Percentiles rank a stretch among this genome's conserved stretches.
Evolutionary conservation across 306 rosid species (phyloP).

Genomic region (Rubus idaeus): DNA sequence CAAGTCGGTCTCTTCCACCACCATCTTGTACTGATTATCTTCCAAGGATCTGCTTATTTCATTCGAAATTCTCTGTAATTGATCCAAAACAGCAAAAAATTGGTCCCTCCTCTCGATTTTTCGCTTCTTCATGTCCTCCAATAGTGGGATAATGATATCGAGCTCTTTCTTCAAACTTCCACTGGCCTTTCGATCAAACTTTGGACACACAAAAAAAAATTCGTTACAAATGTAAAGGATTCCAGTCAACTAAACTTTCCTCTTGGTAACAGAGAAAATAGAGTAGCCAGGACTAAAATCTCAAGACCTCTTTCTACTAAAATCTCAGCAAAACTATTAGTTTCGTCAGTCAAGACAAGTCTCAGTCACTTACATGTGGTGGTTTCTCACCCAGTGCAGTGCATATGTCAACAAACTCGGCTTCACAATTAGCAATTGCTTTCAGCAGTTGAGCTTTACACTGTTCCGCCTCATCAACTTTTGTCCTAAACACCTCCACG

Average conservation of each 20-base stretch:
- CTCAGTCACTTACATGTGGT: slow-evolving; percentile 32
- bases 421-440: slow-evolving; percentile 50
- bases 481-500: slow-evolving; percentile 47
- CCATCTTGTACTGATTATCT: slow-evolving; percentile 28
- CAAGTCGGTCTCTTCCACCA: slow-evolving; percentile 53
- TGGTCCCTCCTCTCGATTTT: slow-evolving; percentile 57
- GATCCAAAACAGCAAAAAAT: slow-evolving; percentile 46
- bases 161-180: slow-evolving; percentile 60
- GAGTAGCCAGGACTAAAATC: neutral
- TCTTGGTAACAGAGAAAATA: no score
- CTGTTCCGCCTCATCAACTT: slow-evolving; percentile 56
- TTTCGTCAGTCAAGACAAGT: slow-evolving; percentile 21
- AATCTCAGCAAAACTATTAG: neutral
- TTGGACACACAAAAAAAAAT: slow-evolving; percentile 11
- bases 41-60: slow-evolving; percentile 40
- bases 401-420: slow-evolving; percentile 53
- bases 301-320: neutral
- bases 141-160: slow-evolving; percentile 41
- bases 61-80: slow-evolving; percentile 46
- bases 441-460: slow-evolving; percentile 50
- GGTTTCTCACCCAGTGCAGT: slow-evolving; percentile 58
- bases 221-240: neutral
- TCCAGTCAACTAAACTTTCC: slow-evolving; percentile 9
- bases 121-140: slow-evolving; percentile 51
- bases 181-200: slow-evolving; percentile 43